A percentile compares a stretch with the other conserved stretches of the same genome.
Conservation (phyloP, 2,329 filamentous ascomycete species). For the Aspergillus tanneri region DNA sequence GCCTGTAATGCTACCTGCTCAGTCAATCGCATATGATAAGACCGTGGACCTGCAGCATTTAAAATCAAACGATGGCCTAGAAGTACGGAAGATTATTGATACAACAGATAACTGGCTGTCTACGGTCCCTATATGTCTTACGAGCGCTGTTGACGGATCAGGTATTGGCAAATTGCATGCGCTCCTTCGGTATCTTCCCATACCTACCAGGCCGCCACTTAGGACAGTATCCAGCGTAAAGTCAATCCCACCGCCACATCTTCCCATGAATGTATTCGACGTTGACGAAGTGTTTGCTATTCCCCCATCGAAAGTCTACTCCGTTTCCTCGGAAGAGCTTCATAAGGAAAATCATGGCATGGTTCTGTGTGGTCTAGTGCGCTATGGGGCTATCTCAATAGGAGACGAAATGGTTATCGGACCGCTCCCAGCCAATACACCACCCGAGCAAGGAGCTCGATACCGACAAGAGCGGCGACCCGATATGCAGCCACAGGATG, state of each 20-base stretch:
- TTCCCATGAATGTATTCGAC: slow-evolving; percentile 71
- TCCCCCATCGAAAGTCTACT: slow-evolving; percentile 60
- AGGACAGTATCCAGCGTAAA: slow-evolving; percentile 22
- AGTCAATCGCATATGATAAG: slow-evolving; percentile 50
- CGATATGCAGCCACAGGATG: slow-evolving; percentile 23
- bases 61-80: slow-evolving; percentile 55
- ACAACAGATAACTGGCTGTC: slow-evolving; percentile 41
- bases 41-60: slow-evolving; percentile 57
- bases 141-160: slow-evolving; percentile 79
- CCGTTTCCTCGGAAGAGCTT: slow-evolving; percentile 39
- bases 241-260: slow-evolving; percentile 38
- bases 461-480: slow-evolving; percentile 17
- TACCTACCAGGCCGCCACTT: slow-evolving; percentile 51
- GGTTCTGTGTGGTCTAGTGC: slow-evolving; percentile 82
- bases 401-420: slow-evolving; percentile 78
- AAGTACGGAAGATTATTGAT: slow-evolving; percentile 58
- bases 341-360: slow-evolving; percentile 55
- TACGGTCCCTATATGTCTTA: slow-evolving; percentile 80
- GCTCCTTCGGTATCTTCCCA: slow-evolving; percentile 71
- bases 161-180: slow-evolving; percentile 82
- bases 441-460: slow-evolving; percentile 52
- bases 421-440: slow-evolving; percentile 59
- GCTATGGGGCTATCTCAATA: slow-evolving; percentile 73
- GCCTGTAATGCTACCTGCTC: slow-evolving; percentile 65
- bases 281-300: slow-evolving; percentile 87